Percentiles rank a stretch among this genome's conserved stretches.
Evolutionary conservation across 768 basidiomycete genomes (phyloP).

Genomic region (Solioccasus polychromus): DNA sequence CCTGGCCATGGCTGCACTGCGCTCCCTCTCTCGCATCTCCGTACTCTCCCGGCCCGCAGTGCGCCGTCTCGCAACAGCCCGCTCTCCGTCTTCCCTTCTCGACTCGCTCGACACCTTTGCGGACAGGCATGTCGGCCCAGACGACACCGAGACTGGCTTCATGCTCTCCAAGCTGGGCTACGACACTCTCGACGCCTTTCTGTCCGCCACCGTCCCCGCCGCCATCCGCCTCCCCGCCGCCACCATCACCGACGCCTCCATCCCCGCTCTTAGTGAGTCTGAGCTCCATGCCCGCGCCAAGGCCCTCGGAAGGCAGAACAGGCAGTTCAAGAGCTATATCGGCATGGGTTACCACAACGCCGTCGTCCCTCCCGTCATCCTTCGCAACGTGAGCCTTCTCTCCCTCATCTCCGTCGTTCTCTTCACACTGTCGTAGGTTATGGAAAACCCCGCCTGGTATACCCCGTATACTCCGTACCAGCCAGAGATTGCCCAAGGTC

Average conservation of each 20-base stretch:
- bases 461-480: slow-evolving; percentile 96
- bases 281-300: slow-evolving; percentile 77
- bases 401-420: neutral
- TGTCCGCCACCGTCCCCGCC: slow-evolving; percentile 76
- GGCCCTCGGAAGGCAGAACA: slow-evolving; percentile 74
- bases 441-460: slow-evolving; percentile 98
- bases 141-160: slow-evolving; percentile 67
- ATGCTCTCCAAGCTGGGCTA: slow-evolving; percentile 90
- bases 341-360: slow-evolving; percentile 98
- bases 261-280: slow-evolving; percentile 80
- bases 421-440: slow-evolving; percentile 48
- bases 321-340: slow-evolving; percentile 88
- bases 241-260: slow-evolving; percentile 61
- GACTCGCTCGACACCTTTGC: slow-evolving; percentile 86
- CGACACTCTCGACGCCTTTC: slow-evolving; percentile 83
- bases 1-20: slow-evolving; percentile 29
- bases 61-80: slow-evolving; percentile 56
- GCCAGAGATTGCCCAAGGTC: slow-evolving; percentile 98
- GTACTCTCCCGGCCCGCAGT: slow-evolving; percentile 25
- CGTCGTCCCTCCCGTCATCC: slow-evolving; percentile 92
- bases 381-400: slow-evolving; percentile 71
- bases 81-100: slow-evolving; percentile 63
- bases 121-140: slow-evolving; percentile 91
- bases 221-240: slow-evolving; percentile 69
- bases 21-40: slow-evolving; percentile 16